These are phyloP conservation scores for Rhynchosporium agropyri DNA, from an alignment of 2,329 filamentous ascomycete genomes.

Conservation along the genomic window DNA sequence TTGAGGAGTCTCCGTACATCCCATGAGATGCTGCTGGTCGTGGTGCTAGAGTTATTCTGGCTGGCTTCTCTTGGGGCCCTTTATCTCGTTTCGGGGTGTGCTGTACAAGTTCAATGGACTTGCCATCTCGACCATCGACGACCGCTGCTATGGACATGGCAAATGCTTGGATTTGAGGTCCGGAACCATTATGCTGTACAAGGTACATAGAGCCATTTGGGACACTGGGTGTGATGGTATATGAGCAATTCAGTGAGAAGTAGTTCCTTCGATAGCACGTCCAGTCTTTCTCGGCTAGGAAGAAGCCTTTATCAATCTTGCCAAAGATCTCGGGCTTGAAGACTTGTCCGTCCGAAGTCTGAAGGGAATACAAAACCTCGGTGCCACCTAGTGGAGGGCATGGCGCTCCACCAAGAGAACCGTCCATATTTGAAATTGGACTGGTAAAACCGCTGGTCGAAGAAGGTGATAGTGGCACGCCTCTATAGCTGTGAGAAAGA, in stretches of 20 bases:
- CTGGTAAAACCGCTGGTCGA: constrained; percentile 42
- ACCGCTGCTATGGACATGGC: constrained; percentile 69
- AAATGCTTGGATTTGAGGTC: constrained; percentile 55
- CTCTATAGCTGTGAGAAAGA: constrained; percentile 32
- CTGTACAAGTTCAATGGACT: constrained; percentile 72
- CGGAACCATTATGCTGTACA: constrained; percentile 33
- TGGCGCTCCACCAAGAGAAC: constrained; percentile 29
- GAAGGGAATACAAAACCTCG: constrained; percentile 50
- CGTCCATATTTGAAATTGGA: constrained; percentile 42
- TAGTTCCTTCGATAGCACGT: constrained; percentile 76
- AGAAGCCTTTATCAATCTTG: constrained; percentile 73
- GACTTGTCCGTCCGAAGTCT: constrained; percentile 51
- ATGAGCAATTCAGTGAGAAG: constrained; percentile 68
- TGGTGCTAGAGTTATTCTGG: constrained; percentile 46
- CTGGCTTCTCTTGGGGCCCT: constrained; percentile 66
- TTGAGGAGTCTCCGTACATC: constrained; percentile 30
- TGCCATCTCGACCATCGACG: constrained; percentile 63
- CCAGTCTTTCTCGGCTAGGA: constrained; percentile 67
- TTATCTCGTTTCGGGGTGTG: constrained; percentile 75
- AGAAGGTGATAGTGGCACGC: constrained; percentile 42
- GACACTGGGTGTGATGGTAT: constrained; percentile 54
- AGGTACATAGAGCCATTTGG: constrained; percentile 47
- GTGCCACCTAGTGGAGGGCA: constrained; percentile 45
- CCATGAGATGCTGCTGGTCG: constrained; percentile 35
- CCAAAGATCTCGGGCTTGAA: constrained; percentile 65